phyloP scores from a whole-genome alignment of 2,329 filamentous ascomycete genomes.

The Colletotrichum cereale region DNA sequence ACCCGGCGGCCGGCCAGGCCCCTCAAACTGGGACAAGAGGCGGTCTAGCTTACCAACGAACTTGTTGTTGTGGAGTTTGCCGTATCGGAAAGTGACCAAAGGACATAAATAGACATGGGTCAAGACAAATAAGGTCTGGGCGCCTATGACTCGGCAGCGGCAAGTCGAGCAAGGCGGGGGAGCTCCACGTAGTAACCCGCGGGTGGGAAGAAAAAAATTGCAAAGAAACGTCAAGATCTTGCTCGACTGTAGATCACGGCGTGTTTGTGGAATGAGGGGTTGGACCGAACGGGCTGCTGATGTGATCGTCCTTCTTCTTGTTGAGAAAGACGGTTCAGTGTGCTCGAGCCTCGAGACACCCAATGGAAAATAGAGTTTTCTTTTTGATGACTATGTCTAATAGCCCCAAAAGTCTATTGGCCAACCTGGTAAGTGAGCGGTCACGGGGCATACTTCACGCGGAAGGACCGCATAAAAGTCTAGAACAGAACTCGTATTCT shows the following conservation, averaged over 20 bases:
- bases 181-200: neutral
- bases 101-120: conserved; percentile 4
- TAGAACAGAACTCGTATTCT: neutral
- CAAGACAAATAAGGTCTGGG: conserved; percentile 8
- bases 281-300: neutral
- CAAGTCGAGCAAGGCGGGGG: neutral
- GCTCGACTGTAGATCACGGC: neutral
- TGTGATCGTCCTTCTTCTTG: neutral
- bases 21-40: conserved; percentile 15
- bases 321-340: neutral
- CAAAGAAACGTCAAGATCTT: neutral
- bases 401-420: neutral
- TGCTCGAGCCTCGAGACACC: neutral
- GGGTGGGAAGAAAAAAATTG: neutral
- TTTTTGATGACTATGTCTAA: neutral
- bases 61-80: neutral
- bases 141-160: neutral
- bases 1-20: neutral
- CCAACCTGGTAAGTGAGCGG: neutral
- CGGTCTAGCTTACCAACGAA: conserved; percentile 26
- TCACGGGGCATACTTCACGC: neutral
- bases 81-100: neutral
- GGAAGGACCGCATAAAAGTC: neutral
- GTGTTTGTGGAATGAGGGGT: neutral
- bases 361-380: conserved; percentile 1